A percentile compares a stretch with the other conserved stretches of the same genome.
These are phyloP conservation scores for Chlorella vulgaris DNA, from an alignment of 139 green algal genomes.

Conservation along the genomic window DNA sequence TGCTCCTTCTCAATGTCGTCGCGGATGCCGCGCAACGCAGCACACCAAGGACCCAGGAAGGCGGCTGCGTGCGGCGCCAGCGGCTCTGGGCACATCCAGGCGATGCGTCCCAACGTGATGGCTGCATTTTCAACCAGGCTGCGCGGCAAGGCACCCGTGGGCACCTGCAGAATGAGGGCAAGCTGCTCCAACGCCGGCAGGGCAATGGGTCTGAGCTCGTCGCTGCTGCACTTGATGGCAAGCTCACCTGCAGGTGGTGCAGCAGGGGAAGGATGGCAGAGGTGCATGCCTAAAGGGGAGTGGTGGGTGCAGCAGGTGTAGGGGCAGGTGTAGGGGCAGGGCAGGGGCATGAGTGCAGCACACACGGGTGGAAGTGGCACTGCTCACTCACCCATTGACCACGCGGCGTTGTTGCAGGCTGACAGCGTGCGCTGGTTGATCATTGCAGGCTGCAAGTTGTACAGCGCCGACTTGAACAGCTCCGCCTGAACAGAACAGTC, in stretches of 20 bases:
- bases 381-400: conserved; percentile 74
- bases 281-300: no score
- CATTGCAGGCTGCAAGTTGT: conserved; percentile 37
- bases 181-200: conserved; percentile 60
- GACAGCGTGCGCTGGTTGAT: conserved; percentile 58
- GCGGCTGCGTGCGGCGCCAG: conserved; percentile 78
- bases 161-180: conserved; percentile 65
- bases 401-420: conserved; percentile 95
- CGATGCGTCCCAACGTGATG: conserved; percentile 89
- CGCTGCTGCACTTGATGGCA: conserved; percentile 64
- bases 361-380: neutral
- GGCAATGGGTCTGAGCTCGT: conserved; percentile 63
- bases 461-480: conserved; percentile 25
- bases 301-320: neutral
- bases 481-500: conserved; percentile 23
- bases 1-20: conserved; percentile 97
- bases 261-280: neutral
- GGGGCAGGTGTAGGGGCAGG: neutral
- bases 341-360: neutral
- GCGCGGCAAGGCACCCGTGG: conserved; percentile 61
- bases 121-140: conserved; percentile 90
- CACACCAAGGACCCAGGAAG: conserved; percentile 79
- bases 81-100: conserved; percentile 64
- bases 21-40: conserved; percentile 77
- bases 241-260: conserved; percentile 69